Evolutionary conservation across 805 yeast species (phyloP), one percentile per base, ranked within the genome.

Genomic region (Torulaspora indica): DNA sequence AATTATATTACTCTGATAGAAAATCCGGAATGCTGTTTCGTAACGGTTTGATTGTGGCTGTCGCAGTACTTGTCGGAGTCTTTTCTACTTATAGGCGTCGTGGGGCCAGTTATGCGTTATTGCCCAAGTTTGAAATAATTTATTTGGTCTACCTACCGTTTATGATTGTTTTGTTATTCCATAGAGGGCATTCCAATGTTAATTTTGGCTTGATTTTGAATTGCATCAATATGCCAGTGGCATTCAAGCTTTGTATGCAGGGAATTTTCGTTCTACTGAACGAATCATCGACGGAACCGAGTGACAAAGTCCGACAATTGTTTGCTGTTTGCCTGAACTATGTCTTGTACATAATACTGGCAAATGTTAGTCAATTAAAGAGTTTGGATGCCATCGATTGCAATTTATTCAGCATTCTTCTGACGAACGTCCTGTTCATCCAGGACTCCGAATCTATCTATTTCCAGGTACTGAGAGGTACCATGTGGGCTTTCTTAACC

Each of bases 381-480:
- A 69, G 73, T 35, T 53, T 70, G 42, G 70, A 67, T 43, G 43
- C 47, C 5, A 58, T 69, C 10, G 75, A 70, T 33, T 68, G 68
- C 36, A 61, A 67, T 23, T 23, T 71, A 13, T 71, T 71, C 52
- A 64, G 71, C 43, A 59, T 68, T 14, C 42, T 67, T 23, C 38
- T 67, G 8, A 63, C 70, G 1, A 69, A 71, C 40, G 45, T 63
- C 7, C 38, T 70, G n/a, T 65, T 42, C 40, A 45, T 70, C 28
- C 48, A 60, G 7, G 51, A 60, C 15, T 25, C 43, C 8, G 34
- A 42, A 10, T 47, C 57, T 1, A 35, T 67, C 1, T 54, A 61
- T 24, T 58, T 67, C 41, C 51, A 58, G 10, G 52, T 71, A 12
- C 42, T 70, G 13, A 64, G 63, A 45, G 64, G 61, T 27, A 51